Evolutionary conservation across 129 eudicot genomes (phyloP).

Genomic region (Dittrichia graveolens): DNA sequence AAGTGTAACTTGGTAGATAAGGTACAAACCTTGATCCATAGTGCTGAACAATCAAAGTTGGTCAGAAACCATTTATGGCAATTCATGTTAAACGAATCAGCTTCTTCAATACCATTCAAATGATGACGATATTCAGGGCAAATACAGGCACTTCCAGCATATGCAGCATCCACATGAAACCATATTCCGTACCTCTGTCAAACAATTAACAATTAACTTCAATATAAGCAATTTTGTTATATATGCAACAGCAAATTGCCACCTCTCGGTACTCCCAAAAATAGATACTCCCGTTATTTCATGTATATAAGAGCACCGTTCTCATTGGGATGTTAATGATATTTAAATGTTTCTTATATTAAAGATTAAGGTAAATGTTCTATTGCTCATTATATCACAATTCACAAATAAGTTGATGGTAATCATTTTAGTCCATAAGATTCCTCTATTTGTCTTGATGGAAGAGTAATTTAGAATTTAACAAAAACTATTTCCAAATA

Average conservation of each 20-base stretch:
- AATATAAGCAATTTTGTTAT: conserved; percentile 17
- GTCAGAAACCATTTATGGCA: conserved; percentile 97
- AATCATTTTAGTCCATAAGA: background rate
- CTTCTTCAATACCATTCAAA: conserved; percentile 86
- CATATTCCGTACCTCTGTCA: conserved; percentile 71
- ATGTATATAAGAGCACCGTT: too few species aligned
- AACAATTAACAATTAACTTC: conserved; percentile 25
- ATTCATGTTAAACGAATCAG: conserved; percentile 92
- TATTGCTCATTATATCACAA: conserved; percentile 3
- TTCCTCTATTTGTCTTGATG: background rate
- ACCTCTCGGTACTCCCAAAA: background rate
- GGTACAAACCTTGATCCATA: conserved; percentile 84
- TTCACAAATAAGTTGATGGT: conserved; percentile 5
- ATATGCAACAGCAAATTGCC: background rate
- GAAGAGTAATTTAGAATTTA: too few species aligned
- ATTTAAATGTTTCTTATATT: too few species aligned
- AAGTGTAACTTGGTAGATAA: background rate
- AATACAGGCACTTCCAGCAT: conserved; percentile 98
- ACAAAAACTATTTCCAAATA: background rate
- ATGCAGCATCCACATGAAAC: conserved; percentile 98
- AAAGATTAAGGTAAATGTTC: background rate
- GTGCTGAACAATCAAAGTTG: conserved; percentile 91
- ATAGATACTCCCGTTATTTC: too few species aligned
- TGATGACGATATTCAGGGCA: conserved; percentile 90
- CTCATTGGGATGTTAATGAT: too few species aligned